Percentiles rank a stretch among this genome's conserved stretches.
phyloP scores from a whole-genome alignment of 2,329 filamentous ascomycete genomes.

The Penicillium sp. region DNA sequence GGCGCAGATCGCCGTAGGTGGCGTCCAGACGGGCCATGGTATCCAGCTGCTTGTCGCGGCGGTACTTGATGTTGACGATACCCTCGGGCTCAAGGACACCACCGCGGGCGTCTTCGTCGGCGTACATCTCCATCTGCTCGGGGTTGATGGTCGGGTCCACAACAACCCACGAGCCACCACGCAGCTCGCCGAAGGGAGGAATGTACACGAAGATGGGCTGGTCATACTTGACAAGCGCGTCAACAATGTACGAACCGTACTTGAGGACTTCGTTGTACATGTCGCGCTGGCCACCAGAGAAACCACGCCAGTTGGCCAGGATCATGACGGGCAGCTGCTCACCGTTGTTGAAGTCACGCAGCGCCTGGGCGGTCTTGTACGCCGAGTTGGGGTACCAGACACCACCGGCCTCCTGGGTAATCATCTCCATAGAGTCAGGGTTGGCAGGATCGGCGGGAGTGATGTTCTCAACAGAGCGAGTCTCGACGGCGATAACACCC shows the following conservation, averaged over 20 bases:
- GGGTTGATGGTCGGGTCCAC: conserved; percentile 98
- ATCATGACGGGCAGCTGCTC: conserved; percentile 99
- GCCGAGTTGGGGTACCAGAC: conserved; percentile 99
- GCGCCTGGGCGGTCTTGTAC: conserved; percentile 98
- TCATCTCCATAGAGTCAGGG: conserved; percentile 95
- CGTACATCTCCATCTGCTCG: conserved; percentile 98
- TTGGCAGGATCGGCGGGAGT: conserved; percentile 96
- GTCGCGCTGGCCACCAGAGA: conserved; percentile 98
- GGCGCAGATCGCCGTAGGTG: conserved; percentile 79
- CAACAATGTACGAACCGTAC: conserved; percentile 98
- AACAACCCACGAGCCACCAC: conserved; percentile 99
- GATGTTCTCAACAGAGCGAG: conserved; percentile 92
- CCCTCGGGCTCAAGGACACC: conserved; percentile 98
- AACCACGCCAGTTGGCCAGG: conserved; percentile 99
- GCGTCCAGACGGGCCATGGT: conserved; percentile 95
- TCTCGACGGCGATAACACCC: conserved; percentile 97
- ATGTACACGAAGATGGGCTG: conserved; percentile 99
- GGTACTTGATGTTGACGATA: conserved; percentile 98
- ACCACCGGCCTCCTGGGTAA: conserved; percentile 92
- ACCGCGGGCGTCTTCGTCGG: conserved; percentile 89
- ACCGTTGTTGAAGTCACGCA: conserved; percentile 98
- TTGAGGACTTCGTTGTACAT: conserved; percentile 99
- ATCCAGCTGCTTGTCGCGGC: conserved; percentile 93
- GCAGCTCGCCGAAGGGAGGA: conserved; percentile 91
- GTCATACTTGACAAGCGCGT: conserved; percentile 96